Evolutionary conservation across 2,329 filamentous ascomycete genomes (phyloP), one percentile per base, ranked within the genome.

Genomic region (Penicillium sp.): DNA sequence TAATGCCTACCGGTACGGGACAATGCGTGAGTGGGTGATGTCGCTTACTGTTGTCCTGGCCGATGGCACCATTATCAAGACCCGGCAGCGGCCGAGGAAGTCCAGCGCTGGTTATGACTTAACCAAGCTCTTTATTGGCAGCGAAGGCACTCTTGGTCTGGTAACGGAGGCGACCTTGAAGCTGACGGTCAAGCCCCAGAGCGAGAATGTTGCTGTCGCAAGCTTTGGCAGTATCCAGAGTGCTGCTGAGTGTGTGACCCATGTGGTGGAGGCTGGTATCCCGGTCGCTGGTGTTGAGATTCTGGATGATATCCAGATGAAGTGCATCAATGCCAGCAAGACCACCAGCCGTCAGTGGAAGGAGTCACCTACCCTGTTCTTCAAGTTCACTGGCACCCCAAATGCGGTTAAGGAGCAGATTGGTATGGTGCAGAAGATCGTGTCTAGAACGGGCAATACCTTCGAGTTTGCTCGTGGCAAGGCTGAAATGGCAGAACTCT

Each of bases 11-110:
- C 83, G 92, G 56, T 96, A 96, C 72, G 92, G 92, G 60, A 96
- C 92, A 2, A 96, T 96, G 91, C 87, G 90, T 60, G 92, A 96
- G 71, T 96, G 92, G 92, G 92, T 96, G 13, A 77, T 96, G 22
- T 89, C 85, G 52, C 76, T 96, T 63, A 96, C 92, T 0, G 90
- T 96, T 4, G 92, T 96, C 11, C 81, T 96, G 66, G 92, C 92
- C 18, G 92, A 96, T 73, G 92, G 92, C 48, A 96, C 92, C 1
- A 76, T 96, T 50, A 88, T 97, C 76, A 93, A 92, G 79, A 97
- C 92, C 11, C 83, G 89, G 60, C 91, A 95, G 74, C 84, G 92
- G 47, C 91, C 92, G 11, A 84, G 92, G 63, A 97, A 96, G 80
- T 92, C 89, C 68, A 92, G 88, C 53, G 92, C 92, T 32, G 92